Conservation (phyloP, 345 rosid genomes). For the Linum lewisii region DNA sequence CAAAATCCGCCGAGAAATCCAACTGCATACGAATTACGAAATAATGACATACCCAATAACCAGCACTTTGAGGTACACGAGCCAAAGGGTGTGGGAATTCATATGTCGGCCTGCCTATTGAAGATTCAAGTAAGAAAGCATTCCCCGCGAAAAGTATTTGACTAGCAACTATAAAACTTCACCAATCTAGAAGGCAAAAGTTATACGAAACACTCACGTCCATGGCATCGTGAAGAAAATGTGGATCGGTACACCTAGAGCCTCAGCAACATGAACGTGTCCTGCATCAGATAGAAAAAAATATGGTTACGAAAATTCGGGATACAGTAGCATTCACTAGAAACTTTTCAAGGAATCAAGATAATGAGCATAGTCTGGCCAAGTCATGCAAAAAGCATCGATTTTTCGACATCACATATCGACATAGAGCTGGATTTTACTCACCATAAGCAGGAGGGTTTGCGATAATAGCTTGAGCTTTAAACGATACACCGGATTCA, state of each 20-base stretch:
- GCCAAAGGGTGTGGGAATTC: slow-evolving; percentile 97
- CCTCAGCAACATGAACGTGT: slow-evolving; percentile 95
- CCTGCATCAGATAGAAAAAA: slow-evolving; percentile 41
- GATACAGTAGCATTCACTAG: too few relatives aligned
- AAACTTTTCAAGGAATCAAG: too few relatives aligned
- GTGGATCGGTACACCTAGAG: slow-evolving; percentile 93
- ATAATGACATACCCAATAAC: slow-evolving; percentile 67
- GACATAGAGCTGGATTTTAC: slow-evolving; percentile 3
- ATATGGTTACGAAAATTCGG: too few relatives aligned
- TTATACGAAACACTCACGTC: slow-evolving; percentile 63
- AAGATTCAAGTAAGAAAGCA: slow-evolving; percentile 44
- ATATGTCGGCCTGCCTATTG: slow-evolving; percentile 93
- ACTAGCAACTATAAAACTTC: neutral
- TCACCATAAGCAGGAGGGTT: slow-evolving; percentile 97
- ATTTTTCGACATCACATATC: neutral
- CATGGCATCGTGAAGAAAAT: slow-evolving; percentile 99
- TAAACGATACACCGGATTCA: slow-evolving; percentile 60
- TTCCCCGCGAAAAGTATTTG: slow-evolving; percentile 10
- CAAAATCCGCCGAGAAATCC: slow-evolving; percentile 5
- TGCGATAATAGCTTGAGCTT: slow-evolving; percentile 96
- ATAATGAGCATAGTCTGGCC: too few relatives aligned
- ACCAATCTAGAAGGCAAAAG: too few relatives aligned
- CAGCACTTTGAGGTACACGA: slow-evolving; percentile 94
- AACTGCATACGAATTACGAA: neutral
- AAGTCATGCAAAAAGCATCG: too few relatives aligned